phyloP scores from a whole-genome alignment of 1,284 basidiomycete species.

The Boletus semigastroideus region DNA sequence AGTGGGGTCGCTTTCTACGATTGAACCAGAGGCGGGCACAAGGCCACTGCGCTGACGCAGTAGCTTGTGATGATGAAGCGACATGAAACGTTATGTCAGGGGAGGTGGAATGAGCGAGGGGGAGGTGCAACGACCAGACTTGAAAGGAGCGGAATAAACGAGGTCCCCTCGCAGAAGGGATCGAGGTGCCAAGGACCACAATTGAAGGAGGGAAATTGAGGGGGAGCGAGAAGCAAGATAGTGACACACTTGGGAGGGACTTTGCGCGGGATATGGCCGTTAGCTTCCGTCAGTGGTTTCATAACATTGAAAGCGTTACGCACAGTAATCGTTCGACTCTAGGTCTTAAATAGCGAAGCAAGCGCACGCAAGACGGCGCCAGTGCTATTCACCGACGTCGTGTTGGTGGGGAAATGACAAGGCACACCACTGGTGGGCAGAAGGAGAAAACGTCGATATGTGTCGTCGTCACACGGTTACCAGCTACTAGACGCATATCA shows the following conservation, averaged over 20 bases:
- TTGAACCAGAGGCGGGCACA: slow-evolving; percentile 25
- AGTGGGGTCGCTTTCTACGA: slow-evolving; percentile 21
- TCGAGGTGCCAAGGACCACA: background rate
- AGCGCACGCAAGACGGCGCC: slow-evolving; percentile 2
- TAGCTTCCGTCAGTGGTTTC: slow-evolving; percentile 21
- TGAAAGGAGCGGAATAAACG: slow-evolving; percentile 16
- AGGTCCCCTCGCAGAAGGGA: slow-evolving; percentile 27
- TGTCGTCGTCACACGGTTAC: no score
- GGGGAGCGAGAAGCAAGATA: background rate
- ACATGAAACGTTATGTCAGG: slow-evolving; percentile 14
- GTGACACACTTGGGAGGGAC: slow-evolving; percentile 5
- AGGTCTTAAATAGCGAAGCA: background rate
- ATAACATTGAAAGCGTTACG: slow-evolving; percentile 3
- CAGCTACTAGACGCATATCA: no score
- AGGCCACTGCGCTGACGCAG: slow-evolving; percentile 16
- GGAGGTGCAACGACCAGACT: slow-evolving; percentile 12
- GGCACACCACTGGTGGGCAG: no score
- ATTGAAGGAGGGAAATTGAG: background rate
- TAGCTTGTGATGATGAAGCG: slow-evolving; percentile 1
- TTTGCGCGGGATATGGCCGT: slow-evolving; percentile 3
- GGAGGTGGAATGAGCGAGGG: slow-evolving; percentile 1
- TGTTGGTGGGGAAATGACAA: no score
- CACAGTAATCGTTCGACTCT: slow-evolving; percentile 1
- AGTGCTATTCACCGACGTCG: slow-evolving; percentile 3
- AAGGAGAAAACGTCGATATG: no score